Evolutionary conservation across 208 protist genomes (phyloP).

Genomic region (Leishmania tropica): DNA sequence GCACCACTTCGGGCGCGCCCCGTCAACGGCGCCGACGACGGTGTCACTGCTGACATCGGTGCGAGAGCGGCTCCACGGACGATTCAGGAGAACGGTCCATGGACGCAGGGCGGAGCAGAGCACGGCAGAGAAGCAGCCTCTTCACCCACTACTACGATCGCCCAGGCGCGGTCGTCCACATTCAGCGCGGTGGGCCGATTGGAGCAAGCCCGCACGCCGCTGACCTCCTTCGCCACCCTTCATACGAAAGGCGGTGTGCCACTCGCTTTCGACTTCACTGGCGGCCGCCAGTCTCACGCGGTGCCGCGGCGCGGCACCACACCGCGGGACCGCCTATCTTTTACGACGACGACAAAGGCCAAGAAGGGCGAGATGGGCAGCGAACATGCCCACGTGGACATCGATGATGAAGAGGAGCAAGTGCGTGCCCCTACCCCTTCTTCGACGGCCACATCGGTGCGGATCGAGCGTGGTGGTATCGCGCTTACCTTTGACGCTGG

Average conservation of each 20-base stretch:
- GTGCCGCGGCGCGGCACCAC: not conserved
- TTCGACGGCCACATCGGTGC: constrained; percentile 1
- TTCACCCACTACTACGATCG: not conserved
- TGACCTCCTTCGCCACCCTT: not conserved
- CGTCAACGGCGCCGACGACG: not conserved
- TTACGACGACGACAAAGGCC: not conserved
- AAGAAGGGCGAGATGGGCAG: not conserved
- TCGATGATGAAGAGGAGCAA: constrained; percentile 4
- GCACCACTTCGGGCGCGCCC: not conserved
- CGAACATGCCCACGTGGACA: not conserved
- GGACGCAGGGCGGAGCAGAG: not conserved
- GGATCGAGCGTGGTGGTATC: constrained; percentile 32
- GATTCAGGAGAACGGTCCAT: not conserved
- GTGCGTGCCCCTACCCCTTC: not conserved
- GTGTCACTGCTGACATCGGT: not conserved
- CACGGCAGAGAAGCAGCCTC: not conserved
- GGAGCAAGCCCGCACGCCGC: not conserved
- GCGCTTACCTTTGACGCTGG: constrained; percentile 40
- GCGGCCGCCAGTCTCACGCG: not conserved
- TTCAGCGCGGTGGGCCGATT: not conserved
- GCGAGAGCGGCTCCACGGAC: not conserved
- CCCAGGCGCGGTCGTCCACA: not conserved
- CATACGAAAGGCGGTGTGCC: not conserved
- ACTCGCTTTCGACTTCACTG: not conserved
- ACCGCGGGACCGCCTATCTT: not conserved